Percentiles rank a stretch among this genome's conserved stretches.
phyloP scores from a whole-genome alignment of 2,329 filamentous ascomycete genomes.

The Pestalotiopsis sp. region DNA sequence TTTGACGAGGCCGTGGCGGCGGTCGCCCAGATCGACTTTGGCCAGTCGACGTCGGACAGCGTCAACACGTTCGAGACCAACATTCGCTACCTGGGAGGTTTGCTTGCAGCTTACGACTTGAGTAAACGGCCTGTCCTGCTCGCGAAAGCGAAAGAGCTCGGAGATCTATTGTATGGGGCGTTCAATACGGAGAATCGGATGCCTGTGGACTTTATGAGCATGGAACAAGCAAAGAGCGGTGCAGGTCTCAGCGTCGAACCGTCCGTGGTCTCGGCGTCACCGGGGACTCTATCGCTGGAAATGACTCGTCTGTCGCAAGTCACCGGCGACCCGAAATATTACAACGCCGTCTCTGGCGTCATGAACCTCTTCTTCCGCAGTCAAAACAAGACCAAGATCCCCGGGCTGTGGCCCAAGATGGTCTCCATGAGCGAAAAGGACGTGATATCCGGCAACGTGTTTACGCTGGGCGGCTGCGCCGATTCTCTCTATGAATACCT shows the following conservation, averaged over 20 bases:
- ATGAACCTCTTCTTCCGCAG: conserved; percentile 67
- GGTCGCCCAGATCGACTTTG: conserved; percentile 49
- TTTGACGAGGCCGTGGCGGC: conserved; percentile 51
- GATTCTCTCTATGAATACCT: conserved; percentile 59
- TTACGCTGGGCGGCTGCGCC: conserved; percentile 39
- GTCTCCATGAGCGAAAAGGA: conserved; percentile 62
- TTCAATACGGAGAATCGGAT: conserved; percentile 50
- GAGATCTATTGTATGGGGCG: conserved; percentile 46
- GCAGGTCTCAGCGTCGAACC: conserved; percentile 35
- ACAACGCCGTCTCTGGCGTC: conserved; percentile 70
- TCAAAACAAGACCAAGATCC: conserved; percentile 68
- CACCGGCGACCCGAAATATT: conserved; percentile 74
- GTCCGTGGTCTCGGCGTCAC: conserved; percentile 46
- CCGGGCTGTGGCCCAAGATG: conserved; percentile 73
- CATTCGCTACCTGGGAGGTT: conserved; percentile 46
- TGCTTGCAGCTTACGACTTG: conserved; percentile 43
- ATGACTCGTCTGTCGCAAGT: conserved; percentile 75
- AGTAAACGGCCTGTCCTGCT: conserved; percentile 42
- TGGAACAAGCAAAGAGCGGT: conserved; percentile 38
- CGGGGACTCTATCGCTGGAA: conserved; percentile 72
- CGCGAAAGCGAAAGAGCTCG: conserved; percentile 46
- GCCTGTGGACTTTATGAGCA: conserved; percentile 53
- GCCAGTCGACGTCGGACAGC: conserved; percentile 34
- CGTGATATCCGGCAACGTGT: conserved; percentile 35
- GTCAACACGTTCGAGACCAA: conserved; percentile 49